Evolutionary conservation across 2,329 filamentous ascomycete genomes (phyloP), one percentile per base, ranked within the genome.

Genomic region (Polychaeton citri): DNA sequence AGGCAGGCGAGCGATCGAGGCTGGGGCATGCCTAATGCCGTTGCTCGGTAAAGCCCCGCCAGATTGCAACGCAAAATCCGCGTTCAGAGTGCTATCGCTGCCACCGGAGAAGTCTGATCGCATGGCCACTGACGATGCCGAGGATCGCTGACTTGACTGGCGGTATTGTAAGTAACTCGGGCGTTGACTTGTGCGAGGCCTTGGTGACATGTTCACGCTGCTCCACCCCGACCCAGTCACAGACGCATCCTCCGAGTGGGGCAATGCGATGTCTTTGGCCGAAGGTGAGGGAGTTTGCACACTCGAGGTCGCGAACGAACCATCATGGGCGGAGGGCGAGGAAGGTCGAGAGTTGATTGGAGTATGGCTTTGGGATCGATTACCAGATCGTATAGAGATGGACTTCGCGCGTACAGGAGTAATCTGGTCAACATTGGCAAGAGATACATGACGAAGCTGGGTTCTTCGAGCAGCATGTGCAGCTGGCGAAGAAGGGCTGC

Each of bases 41-140:
- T 43, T 44, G 6, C 34, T 64, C 2, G 83, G 76, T 4, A 74
- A 65, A 9, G 83, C 81, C 18, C 85, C 83, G 13, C 83, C 85
- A 2, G 83, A 82, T 50, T 92, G 83, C 21, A 92, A 64, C 17
- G 83, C 81, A 58, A 80, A 90, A 55, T 94, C 86, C 6, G 76
- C 75, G 5, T 80, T 79, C 13, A 84, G 64, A 4, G 81, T 86
- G 3, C 70, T 71, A 44, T 92, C 85, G 51, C 79, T 88, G n/a
- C 74, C 74, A 6, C 63, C 66, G 42, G 82, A 79, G 21, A 66
- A 56, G 26, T 71, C 71, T 30, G 69, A 74, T 17, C 57, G 61
- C 35, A 68, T 69, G 5, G 67, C 63, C 30, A 67, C 52, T 0
- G 72, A 75, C 2, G 73, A 75, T 10, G 65, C 61, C 2, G 72